phyloP scores from a whole-genome alignment of 228 moss, liverwort and hornwort species.

The Sphagnum fallax region DNA sequence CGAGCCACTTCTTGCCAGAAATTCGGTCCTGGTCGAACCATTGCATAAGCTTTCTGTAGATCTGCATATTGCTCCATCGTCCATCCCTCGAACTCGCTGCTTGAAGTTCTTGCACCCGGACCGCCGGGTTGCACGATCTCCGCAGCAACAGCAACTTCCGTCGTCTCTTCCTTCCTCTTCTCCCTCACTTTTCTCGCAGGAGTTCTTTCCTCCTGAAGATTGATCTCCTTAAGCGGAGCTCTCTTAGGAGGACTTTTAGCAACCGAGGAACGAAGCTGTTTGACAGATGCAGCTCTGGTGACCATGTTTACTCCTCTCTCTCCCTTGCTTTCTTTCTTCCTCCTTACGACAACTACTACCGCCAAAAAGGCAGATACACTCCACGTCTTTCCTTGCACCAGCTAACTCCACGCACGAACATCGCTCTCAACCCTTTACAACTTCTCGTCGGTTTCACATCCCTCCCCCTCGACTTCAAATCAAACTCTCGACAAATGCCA shows the following conservation, averaged over 20 bases:
- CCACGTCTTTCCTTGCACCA: no score
- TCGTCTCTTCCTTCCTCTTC: neutral
- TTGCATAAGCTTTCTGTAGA: neutral
- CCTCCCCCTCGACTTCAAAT: no score
- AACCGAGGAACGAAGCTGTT: no score
- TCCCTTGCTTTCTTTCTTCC: no score
- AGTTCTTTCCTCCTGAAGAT: neutral
- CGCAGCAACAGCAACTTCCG: neutral
- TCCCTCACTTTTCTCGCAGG: neutral
- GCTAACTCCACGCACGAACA: no score
- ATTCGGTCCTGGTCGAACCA: neutral
- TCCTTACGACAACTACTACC: no score
- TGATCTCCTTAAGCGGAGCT: neutral
- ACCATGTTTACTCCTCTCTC: no score
- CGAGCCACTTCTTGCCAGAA: constrained; percentile 1
- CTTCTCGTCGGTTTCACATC: no score
- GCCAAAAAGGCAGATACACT: no score
- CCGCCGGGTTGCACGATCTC: neutral
- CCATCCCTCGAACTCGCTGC: neutral
- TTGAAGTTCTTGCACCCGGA: neutral
- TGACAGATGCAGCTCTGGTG: no score
- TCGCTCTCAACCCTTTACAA: no score
- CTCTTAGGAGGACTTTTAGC: neutral
- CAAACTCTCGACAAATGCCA: no score
- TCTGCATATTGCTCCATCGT: neutral